phyloP scores from a whole-genome alignment of 129 eudicot genomes.

The Centella asiatica region DNA sequence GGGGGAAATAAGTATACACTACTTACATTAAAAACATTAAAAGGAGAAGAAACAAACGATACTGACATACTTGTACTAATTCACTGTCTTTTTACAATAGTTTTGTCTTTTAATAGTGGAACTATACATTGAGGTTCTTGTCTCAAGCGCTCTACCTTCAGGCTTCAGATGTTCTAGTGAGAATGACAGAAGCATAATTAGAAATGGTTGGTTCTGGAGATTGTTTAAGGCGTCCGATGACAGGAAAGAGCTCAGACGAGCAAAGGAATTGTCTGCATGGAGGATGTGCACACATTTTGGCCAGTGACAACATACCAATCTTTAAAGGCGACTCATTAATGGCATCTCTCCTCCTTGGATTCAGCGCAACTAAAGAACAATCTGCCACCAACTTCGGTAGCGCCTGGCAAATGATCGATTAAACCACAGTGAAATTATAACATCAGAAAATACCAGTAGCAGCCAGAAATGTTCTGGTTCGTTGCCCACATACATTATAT shows the following conservation, averaged over 20 bases:
- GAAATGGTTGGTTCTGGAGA: slow-evolving; percentile 80
- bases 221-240: slow-evolving; percentile 59
- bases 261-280: slow-evolving; percentile 79
- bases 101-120: too few relatives aligned
- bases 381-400: slow-evolving; percentile 69
- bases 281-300: slow-evolving; percentile 76
- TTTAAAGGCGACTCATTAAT: slow-evolving; percentile 73
- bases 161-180: slow-evolving; percentile 43
- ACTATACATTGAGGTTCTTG: slow-evolving; percentile 9
- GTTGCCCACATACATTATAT: too few relatives aligned
- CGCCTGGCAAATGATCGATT: slow-evolving; percentile 54
- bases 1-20: too few relatives aligned
- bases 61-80: too few relatives aligned
- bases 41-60: too few relatives aligned
- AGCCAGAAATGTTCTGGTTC: not conserved
- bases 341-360: slow-evolving; percentile 68
- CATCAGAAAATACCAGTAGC: not conserved
- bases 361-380: slow-evolving; percentile 60
- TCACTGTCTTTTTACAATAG: too few relatives aligned
- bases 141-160: slow-evolving; percentile 11
- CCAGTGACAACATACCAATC: slow-evolving; percentile 72
- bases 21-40: too few relatives aligned
- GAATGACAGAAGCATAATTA: slow-evolving; percentile 62
- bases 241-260: slow-evolving; percentile 63
- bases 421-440: not conserved